A percentile compares a stretch with the other conserved stretches of the same genome.
Evolutionary conservation across 768 basidiomycete genomes (phyloP).

Genomic region (Kwoniella heveanensis): DNA sequence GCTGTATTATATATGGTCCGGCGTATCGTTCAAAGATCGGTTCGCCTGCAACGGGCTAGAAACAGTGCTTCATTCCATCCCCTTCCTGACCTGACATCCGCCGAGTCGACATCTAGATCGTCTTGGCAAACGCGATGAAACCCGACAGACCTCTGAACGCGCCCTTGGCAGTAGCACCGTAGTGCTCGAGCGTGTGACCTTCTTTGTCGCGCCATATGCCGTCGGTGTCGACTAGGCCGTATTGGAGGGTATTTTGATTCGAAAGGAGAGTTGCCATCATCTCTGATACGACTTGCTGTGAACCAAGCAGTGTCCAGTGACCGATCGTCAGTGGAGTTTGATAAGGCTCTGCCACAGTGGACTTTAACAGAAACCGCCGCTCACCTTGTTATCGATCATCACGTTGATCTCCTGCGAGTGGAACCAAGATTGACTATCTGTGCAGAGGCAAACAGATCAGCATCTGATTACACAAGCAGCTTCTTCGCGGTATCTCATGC

Average conservation of each 20-base stretch:
- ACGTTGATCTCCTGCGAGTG: conserved; percentile 73
- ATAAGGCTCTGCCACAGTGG: too few species aligned
- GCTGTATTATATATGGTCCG: too few species aligned
- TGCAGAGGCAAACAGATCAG: not conserved
- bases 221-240: conserved; percentile 61
- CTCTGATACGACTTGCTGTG: conserved; percentile 59
- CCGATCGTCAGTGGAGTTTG: too few species aligned
- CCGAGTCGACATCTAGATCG: too few species aligned
- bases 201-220: conserved; percentile 65
- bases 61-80: too few species aligned
- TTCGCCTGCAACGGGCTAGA: too few species aligned
- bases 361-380: too few species aligned
- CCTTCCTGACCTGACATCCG: too few species aligned
- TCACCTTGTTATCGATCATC: conserved; percentile 63
- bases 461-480: too few species aligned
- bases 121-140: conserved; percentile 51
- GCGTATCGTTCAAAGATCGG: too few species aligned
- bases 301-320: too few species aligned
- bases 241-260: conserved; percentile 62
- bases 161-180: conserved; percentile 47
- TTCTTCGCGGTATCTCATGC: too few species aligned
- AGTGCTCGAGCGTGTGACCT: conserved; percentile 57
- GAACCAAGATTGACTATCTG: conserved; percentile 71
- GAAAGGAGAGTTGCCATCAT: conserved; percentile 60
- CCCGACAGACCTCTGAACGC: conserved; percentile 50